Conservation (phyloP, 2,329 filamentous ascomycete species). For the Ceratocystis albifundus region DNA sequence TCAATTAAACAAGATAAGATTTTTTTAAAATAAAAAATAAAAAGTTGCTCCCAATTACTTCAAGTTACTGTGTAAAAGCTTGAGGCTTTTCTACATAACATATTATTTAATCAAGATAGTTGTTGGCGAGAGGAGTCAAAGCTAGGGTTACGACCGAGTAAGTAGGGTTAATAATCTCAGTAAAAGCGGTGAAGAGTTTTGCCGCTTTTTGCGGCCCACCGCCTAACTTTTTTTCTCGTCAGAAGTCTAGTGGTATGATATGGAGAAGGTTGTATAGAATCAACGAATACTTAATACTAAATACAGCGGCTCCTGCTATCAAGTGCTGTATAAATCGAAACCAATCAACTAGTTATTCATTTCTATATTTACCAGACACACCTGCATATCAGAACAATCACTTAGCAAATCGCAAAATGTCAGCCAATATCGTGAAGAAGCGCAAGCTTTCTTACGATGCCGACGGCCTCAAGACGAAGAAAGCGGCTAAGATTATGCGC, state of each 20-base stretch:
- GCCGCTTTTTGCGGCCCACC: neutral
- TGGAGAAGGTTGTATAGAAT: neutral
- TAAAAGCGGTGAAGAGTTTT: neutral
- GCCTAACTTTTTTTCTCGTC: conserved; percentile 8
- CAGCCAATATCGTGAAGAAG: conserved; percentile 16
- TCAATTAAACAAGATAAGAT: neutral
- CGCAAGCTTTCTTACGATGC: conserved; percentile 21
- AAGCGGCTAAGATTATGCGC: conserved; percentile 6
- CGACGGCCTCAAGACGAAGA: conserved; percentile 18
- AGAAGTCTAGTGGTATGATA: neutral
- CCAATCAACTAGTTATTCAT: neutral
- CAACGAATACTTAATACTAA: neutral
- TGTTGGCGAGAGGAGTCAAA: no score
- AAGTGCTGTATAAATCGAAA: neutral
- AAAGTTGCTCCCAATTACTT: neutral
- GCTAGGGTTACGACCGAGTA: neutral
- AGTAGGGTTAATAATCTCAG: neutral
- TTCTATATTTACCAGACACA: neutral
- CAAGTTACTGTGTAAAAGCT: neutral
- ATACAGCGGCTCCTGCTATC: neutral
- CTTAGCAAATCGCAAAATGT: conserved; percentile 7
- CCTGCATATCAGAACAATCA: neutral
- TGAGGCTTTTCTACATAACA: no score
- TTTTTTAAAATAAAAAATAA: neutral
- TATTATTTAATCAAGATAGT: no score